Percentiles rank a stretch among this genome's conserved stretches.
Evolutionary conservation across 2,329 filamentous ascomycete genomes (phyloP).

Genomic region (Claviceps spartinae): DNA sequence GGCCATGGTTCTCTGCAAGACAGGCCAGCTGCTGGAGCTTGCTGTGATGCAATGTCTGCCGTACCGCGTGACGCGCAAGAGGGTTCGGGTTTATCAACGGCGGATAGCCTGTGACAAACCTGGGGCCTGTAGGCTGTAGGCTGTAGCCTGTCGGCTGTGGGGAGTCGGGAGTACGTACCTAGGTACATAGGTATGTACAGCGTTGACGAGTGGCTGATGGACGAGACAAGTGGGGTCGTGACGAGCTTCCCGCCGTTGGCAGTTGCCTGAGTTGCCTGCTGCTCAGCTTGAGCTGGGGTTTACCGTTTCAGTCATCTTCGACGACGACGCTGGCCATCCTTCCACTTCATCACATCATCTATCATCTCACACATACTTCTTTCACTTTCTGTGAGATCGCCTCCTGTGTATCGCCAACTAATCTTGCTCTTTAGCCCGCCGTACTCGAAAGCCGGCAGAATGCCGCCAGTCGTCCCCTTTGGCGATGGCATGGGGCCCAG

Average conservation of each 20-base stretch:
- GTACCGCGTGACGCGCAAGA: background rate
- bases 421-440: background rate
- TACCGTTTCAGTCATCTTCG: no score
- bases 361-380: background rate
- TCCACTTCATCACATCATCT: background rate
- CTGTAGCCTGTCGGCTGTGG: no score
- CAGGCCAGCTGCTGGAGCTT: background rate
- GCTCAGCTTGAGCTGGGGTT: no score
- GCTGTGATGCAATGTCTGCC: background rate
- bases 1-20: conserved; percentile 30
- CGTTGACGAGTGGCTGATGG: no score
- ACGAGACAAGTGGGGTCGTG: no score
- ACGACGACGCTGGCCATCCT: no score
- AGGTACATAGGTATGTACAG: no score
- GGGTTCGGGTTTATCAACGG: background rate
- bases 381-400: background rate
- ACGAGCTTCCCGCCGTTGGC: no score
- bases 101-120: no score
- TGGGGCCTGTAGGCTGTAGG: no score
- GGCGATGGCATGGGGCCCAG: conserved; percentile 1
- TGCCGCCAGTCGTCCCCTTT: background rate
- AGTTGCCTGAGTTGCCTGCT: no score
- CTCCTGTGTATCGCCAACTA: background rate
- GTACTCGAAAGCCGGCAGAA: background rate
- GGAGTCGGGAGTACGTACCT: no score